Conservation (phyloP, 257 asterid species). For the Asclepias syriaca region DNA sequence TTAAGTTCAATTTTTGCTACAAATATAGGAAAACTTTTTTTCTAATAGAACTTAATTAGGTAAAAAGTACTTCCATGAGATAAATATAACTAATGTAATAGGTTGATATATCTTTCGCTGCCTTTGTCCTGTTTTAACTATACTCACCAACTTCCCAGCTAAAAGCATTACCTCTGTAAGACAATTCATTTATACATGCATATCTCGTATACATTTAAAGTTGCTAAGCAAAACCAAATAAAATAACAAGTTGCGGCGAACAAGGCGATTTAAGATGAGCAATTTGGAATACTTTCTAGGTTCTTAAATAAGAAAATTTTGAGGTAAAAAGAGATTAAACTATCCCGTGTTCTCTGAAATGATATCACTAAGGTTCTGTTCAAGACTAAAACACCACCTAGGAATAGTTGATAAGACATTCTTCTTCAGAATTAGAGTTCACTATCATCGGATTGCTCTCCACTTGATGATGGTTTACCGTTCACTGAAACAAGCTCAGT, state of each 20-base stretch:
- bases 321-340: neutral
- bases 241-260: neutral
- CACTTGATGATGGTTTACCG: constrained; percentile 49
- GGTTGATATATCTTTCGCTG: too few relatives aligned
- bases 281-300: neutral
- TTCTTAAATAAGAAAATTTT: neutral
- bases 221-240: too few relatives aligned
- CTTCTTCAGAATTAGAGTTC: constrained; percentile 40
- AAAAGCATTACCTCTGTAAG: too few relatives aligned
- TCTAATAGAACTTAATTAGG: too few relatives aligned
- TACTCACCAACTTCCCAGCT: too few relatives aligned
- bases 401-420: neutral
- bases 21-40: too few relatives aligned
- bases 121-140: too few relatives aligned
- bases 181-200: too few relatives aligned
- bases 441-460: constrained; percentile 34
- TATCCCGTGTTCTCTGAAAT: neutral
- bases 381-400: neutral
- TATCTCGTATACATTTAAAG: too few relatives aligned
- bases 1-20: too few relatives aligned
- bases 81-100: too few relatives aligned
- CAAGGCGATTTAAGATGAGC: neutral
- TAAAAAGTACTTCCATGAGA: too few relatives aligned
- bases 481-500: constrained; percentile 89
- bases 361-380: neutral